Evolutionary conservation across 2,329 filamentous ascomycete species (phyloP).

Genomic region (Phialophora verrucosa): DNA sequence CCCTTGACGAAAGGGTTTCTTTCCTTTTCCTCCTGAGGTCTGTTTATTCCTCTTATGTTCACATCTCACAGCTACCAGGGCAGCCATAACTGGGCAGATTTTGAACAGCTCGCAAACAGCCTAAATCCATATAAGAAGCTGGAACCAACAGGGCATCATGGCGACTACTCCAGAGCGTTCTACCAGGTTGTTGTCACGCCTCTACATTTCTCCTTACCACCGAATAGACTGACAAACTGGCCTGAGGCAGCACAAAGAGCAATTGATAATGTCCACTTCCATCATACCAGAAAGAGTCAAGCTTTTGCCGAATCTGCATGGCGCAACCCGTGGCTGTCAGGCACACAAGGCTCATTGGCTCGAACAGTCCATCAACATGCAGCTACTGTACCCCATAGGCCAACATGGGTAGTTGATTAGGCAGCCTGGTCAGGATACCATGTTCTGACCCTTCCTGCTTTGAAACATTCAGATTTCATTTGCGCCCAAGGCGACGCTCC

Average conservation of each 20-base stretch:
- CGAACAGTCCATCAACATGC: not conserved
- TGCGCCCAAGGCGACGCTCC: not conserved
- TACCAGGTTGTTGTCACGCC: slow-evolving; percentile 1
- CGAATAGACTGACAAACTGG: not conserved
- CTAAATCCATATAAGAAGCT: slow-evolving; percentile 5
- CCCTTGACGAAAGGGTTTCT: not conserved
- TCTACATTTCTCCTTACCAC: not conserved
- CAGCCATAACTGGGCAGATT: not conserved
- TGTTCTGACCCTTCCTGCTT: not conserved
- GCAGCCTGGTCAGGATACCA: not conserved
- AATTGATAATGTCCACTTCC: not conserved
- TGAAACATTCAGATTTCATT: not conserved
- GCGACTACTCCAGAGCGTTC: not conserved
- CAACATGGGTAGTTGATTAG: not conserved
- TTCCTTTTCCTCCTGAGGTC: not conserved
- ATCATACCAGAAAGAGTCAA: slow-evolving; percentile 7
- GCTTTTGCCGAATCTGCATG: not conserved
- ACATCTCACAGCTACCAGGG: not conserved
- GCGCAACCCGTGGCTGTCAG: not conserved
- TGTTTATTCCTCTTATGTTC: slow-evolving; percentile 4
- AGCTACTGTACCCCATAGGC: not conserved
- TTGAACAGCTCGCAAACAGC: not conserved
- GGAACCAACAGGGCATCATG: not conserved
- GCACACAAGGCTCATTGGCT: not conserved
- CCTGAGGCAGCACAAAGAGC: not conserved